These are phyloP conservation scores for Pyricularia sp. DNA, from an alignment of 2,329 filamentous ascomycete species.

Conservation along the genomic window DNA sequence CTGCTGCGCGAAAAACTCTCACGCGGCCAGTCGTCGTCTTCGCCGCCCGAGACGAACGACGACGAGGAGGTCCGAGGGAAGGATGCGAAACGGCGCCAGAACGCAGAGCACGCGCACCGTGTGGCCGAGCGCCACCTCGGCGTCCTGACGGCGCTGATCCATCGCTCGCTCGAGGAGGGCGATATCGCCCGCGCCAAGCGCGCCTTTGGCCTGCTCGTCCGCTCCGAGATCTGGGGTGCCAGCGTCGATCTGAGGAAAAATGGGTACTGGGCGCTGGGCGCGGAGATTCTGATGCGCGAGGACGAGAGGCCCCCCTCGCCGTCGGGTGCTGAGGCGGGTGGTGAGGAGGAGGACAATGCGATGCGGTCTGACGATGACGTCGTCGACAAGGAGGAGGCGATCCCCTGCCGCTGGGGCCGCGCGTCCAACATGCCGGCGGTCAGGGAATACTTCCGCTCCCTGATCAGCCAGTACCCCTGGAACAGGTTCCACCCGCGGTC, in stretches of 20 bases:
- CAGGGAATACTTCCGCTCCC: conserved; percentile 60
- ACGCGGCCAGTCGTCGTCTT: not conserved
- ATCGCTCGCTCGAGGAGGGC: conserved; percentile 60
- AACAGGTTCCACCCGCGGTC: conserved; percentile 48
- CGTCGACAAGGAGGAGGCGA: conserved; percentile 6
- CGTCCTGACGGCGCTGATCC: conserved; percentile 59
- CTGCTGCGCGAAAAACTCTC: conserved; percentile 15
- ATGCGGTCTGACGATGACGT: not conserved
- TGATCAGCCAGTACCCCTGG: conserved; percentile 71
- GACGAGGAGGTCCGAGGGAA: conserved; percentile 10
- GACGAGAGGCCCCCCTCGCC: conserved; percentile 23
- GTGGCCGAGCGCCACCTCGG: conserved; percentile 44
- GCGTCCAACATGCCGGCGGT: conserved; percentile 35
- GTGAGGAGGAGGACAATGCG: not conserved
- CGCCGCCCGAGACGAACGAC: not conserved
- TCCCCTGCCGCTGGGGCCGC: conserved; percentile 27
- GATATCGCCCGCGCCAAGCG: conserved; percentile 64
- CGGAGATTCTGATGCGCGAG: conserved; percentile 68
- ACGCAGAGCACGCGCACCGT: conserved; percentile 14
- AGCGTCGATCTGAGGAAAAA: conserved; percentile 59
- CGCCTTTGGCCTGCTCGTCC: conserved; percentile 66
- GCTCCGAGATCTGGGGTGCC: conserved; percentile 38
- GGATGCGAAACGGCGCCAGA: conserved; percentile 10
- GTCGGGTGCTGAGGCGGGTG: not conserved
- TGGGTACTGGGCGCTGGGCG: conserved; percentile 73